Evolutionary conservation across 768 basidiomycete species (phyloP).

Genomic region (Russula abietina): DNA sequence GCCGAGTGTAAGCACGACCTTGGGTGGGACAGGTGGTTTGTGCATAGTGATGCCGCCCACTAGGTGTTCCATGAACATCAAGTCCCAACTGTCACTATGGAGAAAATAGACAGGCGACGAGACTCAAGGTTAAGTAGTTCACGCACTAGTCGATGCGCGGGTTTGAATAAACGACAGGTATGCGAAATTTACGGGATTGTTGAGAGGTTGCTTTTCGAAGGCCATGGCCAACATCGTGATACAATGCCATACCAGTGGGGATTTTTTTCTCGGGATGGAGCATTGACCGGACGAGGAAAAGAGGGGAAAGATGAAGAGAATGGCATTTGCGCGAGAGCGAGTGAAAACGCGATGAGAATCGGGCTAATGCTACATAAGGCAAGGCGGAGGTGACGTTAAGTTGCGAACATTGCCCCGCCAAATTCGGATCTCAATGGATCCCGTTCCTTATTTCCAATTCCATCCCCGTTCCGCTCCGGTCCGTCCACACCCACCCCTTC

Average conservation of each 20-base stretch:
- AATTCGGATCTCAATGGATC: background rate
- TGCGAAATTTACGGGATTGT: constrained; percentile 6
- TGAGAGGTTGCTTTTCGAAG: background rate
- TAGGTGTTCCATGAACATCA: constrained; percentile 52
- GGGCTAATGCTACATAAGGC: constrained; percentile 1
- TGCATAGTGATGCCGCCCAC: constrained; percentile 48
- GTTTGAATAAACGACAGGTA: constrained; percentile 9
- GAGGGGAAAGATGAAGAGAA: background rate
- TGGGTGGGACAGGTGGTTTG: constrained; percentile 46
- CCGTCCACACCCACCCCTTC: background rate
- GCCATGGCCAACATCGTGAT: constrained; percentile 5
- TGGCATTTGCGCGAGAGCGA: background rate
- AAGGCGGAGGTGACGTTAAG: constrained; percentile 13
- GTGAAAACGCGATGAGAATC: background rate
- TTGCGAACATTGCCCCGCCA: background rate
- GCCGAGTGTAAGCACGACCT: constrained; percentile 57
- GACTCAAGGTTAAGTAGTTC: background rate
- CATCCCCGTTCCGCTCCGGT: background rate
- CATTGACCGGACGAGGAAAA: background rate
- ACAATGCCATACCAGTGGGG: background rate
- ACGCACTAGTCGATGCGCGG: constrained; percentile 13
- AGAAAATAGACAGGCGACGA: background rate
- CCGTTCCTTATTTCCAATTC: background rate
- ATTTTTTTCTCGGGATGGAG: background rate
- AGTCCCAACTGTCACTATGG: constrained; percentile 64